A percentile compares a stretch with the other conserved stretches of the same genome.
Conservation (phyloP, 2,329 filamentous ascomycete species). For the Penicillium concentricum region DNA sequence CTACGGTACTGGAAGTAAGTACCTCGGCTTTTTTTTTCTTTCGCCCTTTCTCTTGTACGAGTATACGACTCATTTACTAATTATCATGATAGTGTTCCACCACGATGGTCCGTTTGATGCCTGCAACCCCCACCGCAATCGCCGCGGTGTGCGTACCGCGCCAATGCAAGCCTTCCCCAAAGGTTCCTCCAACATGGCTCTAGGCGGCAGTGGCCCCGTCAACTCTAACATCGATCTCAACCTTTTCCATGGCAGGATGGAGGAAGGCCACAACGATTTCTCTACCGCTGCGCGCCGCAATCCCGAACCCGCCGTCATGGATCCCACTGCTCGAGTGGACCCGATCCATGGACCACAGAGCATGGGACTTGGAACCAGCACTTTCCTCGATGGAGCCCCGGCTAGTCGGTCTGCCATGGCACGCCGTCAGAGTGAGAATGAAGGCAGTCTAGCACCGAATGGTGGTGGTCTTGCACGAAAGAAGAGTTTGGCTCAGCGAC, state of each 20-base stretch:
- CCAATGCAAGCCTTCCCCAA: constrained; percentile 97
- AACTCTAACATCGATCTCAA: constrained; percentile 80
- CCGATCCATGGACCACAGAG: constrained; percentile 81
- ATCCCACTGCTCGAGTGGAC: constrained; percentile 65
- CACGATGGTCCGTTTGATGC: constrained; percentile 98
- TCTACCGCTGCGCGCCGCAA: constrained; percentile 42
- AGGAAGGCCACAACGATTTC: constrained; percentile 87
- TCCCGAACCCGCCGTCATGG: constrained; percentile 49
- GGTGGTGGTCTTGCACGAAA: constrained; percentile 77
- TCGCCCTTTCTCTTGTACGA: neutral
- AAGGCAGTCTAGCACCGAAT: constrained; percentile 44
- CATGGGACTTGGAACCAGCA: constrained; percentile 85
- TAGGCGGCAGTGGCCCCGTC: constrained; percentile 83
- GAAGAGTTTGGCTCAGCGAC: constrained; percentile 90
- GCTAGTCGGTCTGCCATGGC: constrained; percentile 78
- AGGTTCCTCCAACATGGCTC: constrained; percentile 84
- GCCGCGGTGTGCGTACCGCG: constrained; percentile 74
- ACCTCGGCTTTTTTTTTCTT: neutral
- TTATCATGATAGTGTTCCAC: constrained; percentile 72
- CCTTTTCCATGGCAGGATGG: constrained; percentile 78
- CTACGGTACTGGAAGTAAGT: constrained; percentile 85
- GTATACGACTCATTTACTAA: neutral
- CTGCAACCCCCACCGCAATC: constrained; percentile 90
- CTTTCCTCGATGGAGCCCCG: constrained; percentile 90
- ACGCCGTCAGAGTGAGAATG: constrained; percentile 69